Evolutionary conservation across 2,329 filamentous ascomycete genomes (phyloP), one percentile per base, ranked within the genome.

Genomic region (Madurella fahalii): DNA sequence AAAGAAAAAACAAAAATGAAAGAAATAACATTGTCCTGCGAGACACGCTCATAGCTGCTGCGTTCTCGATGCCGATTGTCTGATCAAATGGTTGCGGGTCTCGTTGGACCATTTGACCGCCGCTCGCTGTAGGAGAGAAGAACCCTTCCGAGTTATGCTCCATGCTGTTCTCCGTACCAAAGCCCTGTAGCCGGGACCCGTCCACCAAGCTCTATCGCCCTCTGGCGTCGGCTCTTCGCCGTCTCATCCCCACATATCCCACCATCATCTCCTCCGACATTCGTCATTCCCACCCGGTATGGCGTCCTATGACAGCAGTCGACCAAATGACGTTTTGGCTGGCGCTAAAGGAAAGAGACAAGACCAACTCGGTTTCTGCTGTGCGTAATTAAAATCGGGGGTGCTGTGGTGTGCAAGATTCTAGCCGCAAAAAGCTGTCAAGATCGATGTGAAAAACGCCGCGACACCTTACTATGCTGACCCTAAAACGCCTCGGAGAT

Each of bases 401-500:
- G 53, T 61, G 57, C 57, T 58, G 60, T 44, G 51, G 53, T 61
- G 56, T 62, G 58, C 61, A 59, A 61, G 43, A 63, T 56, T 61
- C 59, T 62, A 60, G 62, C 60, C 54, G 53, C 54, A 56, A 54
- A 54, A 58, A 58, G 53, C 52, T 51, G 59, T 54, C 55, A 25
- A 61, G 55, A 62, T 60, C 44, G 53, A 57, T 56, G 42, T 59
- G 68, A 62, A 66, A 67, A 79, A 81, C 77, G 76, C 78, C 78
- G 57, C 68, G 76, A 80, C 78, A 77, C 77, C 78, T 67, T 77
- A 80, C 77, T 74, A 81, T 81, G 78, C 78, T 80, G 72, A 73
- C 71, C 76, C 70, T 69, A 68, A 79, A 80, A 78, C 76, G 77
- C 77, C 65, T 65, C 64, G 68, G 50, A 60, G 55, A 72, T 74